Conservation (phyloP, 1,139 yeast genomes). For the Taphrina betulina region DNA sequence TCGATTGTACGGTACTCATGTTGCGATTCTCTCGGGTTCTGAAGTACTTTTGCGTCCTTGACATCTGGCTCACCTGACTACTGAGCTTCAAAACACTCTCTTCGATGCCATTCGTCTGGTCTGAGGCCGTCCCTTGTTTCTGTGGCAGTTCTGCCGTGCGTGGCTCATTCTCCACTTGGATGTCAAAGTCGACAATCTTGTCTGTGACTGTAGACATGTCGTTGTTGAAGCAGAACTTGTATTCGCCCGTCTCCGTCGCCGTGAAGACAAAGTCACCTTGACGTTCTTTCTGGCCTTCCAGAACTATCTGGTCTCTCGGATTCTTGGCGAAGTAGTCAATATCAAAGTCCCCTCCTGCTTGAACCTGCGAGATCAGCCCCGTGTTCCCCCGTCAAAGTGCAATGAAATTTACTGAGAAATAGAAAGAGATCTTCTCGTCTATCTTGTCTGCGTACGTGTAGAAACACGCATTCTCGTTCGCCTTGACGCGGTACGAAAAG, state of each 20-base stretch:
- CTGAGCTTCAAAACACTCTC: constrained; percentile 61
- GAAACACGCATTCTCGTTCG: constrained; percentile 74
- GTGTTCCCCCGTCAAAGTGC: background rate
- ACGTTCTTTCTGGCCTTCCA: constrained; percentile 63
- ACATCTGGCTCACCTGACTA: constrained; percentile 61
- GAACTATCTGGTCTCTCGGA: constrained; percentile 63
- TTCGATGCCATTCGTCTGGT: constrained; percentile 50
- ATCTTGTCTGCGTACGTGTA: constrained; percentile 69
- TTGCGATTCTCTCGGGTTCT: constrained; percentile 90
- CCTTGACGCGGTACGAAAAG: constrained; percentile 51
- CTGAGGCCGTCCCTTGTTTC: constrained; percentile 55
- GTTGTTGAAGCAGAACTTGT: constrained; percentile 86
- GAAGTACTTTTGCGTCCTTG: constrained; percentile 61
- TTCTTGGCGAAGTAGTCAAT: constrained; percentile 72
- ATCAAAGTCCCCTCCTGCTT: constrained; percentile 83
- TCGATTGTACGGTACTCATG: constrained; percentile 84
- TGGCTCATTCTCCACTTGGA: constrained; percentile 55
- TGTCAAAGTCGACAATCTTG: constrained; percentile 85
- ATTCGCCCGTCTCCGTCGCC: constrained; percentile 75
- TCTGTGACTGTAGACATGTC: constrained; percentile 84
- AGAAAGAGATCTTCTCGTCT: constrained; percentile 68
- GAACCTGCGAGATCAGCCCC: constrained; percentile 47
- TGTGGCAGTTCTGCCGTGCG: constrained; percentile 61
- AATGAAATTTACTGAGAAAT: constrained; percentile 63
- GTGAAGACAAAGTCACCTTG: constrained; percentile 81